A percentile compares a stretch with the other conserved stretches of the same genome.
phyloP scores from a whole-genome alignment of 2,329 filamentous ascomycete species.

The Exophiala viscosa region DNA sequence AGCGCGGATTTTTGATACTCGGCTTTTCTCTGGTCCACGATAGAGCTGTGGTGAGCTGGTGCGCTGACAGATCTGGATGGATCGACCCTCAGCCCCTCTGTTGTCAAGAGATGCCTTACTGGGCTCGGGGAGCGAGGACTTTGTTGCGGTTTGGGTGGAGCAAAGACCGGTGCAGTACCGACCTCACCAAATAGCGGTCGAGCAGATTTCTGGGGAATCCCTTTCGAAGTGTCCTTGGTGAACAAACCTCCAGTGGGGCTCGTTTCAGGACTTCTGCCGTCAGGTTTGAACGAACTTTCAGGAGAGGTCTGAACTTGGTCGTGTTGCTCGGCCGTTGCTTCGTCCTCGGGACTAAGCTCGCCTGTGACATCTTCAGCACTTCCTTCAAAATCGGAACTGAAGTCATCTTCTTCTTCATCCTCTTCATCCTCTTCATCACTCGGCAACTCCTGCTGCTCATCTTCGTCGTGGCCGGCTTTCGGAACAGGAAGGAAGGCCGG shows the following conservation, averaged over 20 bases:
- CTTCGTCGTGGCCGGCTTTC: constrained; percentile 8
- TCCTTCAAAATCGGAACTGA: constrained; percentile 43
- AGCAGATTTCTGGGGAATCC: constrained; percentile 30
- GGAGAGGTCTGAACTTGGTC: constrained; percentile 40
- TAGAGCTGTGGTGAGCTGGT: constrained; percentile 36
- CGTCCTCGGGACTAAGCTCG: constrained; percentile 34
- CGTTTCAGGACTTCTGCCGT: constrained; percentile 36
- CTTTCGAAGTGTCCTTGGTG: constrained; percentile 35
- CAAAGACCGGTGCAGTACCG: constrained; percentile 35
- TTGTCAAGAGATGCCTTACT: constrained; percentile 34
- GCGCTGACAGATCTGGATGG: constrained; percentile 38
- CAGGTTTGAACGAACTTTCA: constrained; percentile 44
- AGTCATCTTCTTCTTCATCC: constrained; percentile 26
- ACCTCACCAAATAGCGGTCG: constrained; percentile 45
- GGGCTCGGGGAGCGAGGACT: constrained; percentile 47
- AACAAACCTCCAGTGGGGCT: constrained; percentile 41
- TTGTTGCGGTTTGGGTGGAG: constrained; percentile 36
- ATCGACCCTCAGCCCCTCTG: constrained; percentile 33
- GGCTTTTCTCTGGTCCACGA: constrained; percentile 40
- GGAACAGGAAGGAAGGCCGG: constrained; percentile 31
- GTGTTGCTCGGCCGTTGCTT: constrained; percentile 24
- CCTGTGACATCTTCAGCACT: constrained; percentile 46
- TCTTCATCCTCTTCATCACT: constrained; percentile 20
- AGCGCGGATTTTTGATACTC: constrained; percentile 31
- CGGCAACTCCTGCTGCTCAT: constrained; percentile 9